Base-by-base conservation (phyloP, 768 basidiomycete species). In the Piloderma croceum region DNA sequence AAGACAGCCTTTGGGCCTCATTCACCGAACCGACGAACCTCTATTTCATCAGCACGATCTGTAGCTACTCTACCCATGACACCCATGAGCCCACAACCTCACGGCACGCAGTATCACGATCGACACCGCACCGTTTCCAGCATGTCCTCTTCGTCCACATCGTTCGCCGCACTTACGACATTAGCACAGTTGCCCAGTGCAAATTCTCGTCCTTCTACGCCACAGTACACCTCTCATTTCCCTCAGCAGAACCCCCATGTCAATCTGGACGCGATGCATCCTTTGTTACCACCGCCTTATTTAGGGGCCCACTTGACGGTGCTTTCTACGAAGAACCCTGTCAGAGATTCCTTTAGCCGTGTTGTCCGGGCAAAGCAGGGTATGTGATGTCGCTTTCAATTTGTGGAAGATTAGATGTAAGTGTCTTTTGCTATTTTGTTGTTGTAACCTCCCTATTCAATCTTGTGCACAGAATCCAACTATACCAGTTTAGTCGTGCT, bases 231-330 rank as follows among this genome's bases (percentile, higher is more conserved):
- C 5, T 64, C 72, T 6, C 73, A 78, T 60, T 85, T 88, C 63
- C 83, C 86, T 7, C 71, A 76, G 1, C 59, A 63, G n/a, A 79
- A 76, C 41, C 69, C 75, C 13, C 68, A 71, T 35, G 63, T 64
- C 18, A 68, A 76, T 40, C 61, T 76, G 15, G 81, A 85, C 53
- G 65, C 62, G 19, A 74, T 82, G 7, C 86, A 89, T 54, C 74
- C 83, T 1, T 67, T 87, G 13, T 68, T 88, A 18, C 86, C 86
- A 1, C 73, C 75, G 3, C 83, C 84, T 31, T 87, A 86, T 53
- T 58, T 84, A 45, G 74, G 67, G 49, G 76, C 80, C 42, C 86
- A 89, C 43, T 65, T 87, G 57, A 82, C 82, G 15, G 73, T 84
- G 34, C 64, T 86, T 23, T 65, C 73, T 13, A 70, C 79, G 58